A percentile compares a stretch with the other conserved stretches of the same genome.
phyloP scores from a whole-genome alignment of 176 grass and related monocot species.

The Areca catechu region DNA sequence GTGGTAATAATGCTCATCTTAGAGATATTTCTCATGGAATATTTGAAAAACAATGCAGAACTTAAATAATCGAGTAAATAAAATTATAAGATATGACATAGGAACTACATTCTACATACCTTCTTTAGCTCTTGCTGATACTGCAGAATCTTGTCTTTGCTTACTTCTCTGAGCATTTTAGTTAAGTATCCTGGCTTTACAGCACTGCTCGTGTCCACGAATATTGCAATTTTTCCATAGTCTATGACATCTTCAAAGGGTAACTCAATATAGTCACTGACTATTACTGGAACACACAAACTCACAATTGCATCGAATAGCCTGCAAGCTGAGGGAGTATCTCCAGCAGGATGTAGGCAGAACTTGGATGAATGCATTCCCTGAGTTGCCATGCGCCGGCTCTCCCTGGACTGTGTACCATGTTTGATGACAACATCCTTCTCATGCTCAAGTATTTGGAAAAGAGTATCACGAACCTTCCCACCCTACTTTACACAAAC shows the following conservation, averaged over 20 bases:
- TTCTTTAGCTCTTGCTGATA: constrained; percentile 83
- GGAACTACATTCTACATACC: constrained; percentile 32
- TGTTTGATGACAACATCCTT: constrained; percentile 76
- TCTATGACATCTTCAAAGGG: constrained; percentile 83
- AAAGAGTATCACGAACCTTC: constrained; percentile 67
- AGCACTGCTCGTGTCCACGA: constrained; percentile 61
- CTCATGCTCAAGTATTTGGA: constrained; percentile 77
- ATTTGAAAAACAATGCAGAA: not conserved
- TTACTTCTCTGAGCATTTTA: constrained; percentile 45
- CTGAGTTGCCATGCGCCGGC: constrained; percentile 54
- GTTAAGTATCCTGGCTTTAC: constrained; percentile 57
- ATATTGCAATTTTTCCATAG: constrained; percentile 75
- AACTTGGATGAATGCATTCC: constrained; percentile 90
- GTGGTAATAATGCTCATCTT: no score
- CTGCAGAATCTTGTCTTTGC: constrained; percentile 48
- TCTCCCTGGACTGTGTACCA: constrained; percentile 70
- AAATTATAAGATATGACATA: not conserved
- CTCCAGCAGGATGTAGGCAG: constrained; percentile 84
- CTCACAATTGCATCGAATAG: constrained; percentile 78
- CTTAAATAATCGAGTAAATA: not conserved
- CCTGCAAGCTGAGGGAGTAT: constrained; percentile 68
- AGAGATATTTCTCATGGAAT: not conserved
- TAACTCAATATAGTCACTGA: constrained; percentile 64
- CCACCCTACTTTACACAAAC: constrained; percentile 32
- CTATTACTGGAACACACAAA: constrained; percentile 70